Conservation (phyloP, 2,329 filamentous ascomycete species). For the Diaporthe ilicicola region DNA sequence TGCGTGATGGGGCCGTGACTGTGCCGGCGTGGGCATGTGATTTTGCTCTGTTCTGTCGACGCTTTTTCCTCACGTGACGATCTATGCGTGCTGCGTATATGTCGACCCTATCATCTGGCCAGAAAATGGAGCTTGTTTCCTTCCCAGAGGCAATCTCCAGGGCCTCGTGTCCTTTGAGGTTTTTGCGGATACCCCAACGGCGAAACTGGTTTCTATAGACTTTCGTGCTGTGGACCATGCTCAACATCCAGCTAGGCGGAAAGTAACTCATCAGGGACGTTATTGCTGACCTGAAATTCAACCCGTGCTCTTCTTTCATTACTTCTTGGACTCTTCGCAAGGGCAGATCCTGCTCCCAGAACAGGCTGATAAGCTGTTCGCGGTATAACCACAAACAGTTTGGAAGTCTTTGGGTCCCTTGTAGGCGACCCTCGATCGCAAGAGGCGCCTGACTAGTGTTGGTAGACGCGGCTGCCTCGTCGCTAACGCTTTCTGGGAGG, state of each 20-base stretch:
- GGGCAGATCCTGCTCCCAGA: constrained; percentile 10
- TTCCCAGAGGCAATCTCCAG: neutral
- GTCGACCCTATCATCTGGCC: neutral
- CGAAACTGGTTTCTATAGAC: constrained; percentile 23
- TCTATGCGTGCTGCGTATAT: constrained; percentile 9
- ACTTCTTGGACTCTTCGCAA: neutral
- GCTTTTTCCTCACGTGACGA: constrained; percentile 9
- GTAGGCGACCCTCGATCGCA: no score
- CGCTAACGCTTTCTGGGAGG: no score
- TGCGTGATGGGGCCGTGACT: neutral
- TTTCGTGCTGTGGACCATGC: neutral
- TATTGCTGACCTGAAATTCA: constrained; percentile 20
- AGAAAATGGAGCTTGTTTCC: neutral
- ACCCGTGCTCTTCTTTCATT: constrained; percentile 12
- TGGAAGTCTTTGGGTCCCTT: neutral
- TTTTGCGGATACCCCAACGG: constrained; percentile 24
- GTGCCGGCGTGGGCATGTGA: no score
- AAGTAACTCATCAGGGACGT: neutral
- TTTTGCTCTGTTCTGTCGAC: neutral
- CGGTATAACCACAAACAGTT: neutral
- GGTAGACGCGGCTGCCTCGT: neutral
- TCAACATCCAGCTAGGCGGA: neutral
- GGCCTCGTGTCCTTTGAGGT: constrained; percentile 18
- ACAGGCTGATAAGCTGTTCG: constrained; percentile 4
- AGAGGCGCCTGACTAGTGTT: neutral